These are phyloP conservation scores for Hypoxylon crocopeplum DNA, from an alignment of 495 filamentous ascomycete species.

Conservation along the genomic window DNA sequence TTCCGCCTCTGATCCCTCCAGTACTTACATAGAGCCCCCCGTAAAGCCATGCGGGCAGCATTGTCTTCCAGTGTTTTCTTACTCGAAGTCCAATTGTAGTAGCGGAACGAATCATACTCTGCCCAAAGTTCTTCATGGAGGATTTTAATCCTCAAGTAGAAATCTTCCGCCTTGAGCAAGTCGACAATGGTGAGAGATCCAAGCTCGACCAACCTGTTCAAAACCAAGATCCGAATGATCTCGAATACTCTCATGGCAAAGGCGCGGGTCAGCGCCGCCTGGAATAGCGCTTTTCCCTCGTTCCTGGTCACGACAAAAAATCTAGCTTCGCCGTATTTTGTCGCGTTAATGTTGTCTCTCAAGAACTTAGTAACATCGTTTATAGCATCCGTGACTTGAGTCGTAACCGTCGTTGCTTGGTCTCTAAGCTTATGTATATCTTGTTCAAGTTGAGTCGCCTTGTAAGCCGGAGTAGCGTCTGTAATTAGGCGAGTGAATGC, in stretches of 20 bases:
- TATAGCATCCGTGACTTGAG: too few species aligned
- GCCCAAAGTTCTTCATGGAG: conserved; percentile 20
- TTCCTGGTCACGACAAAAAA: not conserved
- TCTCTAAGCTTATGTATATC: too few species aligned
- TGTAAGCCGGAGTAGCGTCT: not conserved
- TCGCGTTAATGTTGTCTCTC: too few species aligned
- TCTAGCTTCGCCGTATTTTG: too few species aligned
- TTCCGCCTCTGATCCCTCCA: not conserved
- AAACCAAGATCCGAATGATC: not conserved
- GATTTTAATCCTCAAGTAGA: not conserved
- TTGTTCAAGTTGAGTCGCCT: too few species aligned
- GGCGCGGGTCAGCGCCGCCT: not conserved
- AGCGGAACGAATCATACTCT: conserved; percentile 26
- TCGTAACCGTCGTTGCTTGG: too few species aligned
- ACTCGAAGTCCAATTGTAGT: not conserved
- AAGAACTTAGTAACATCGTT: too few species aligned
- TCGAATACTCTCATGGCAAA: conserved; percentile 12
- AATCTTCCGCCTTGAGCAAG: conserved; percentile 5
- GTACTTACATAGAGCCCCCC: not conserved
- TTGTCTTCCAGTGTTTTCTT: not conserved
- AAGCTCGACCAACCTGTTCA: not conserved
- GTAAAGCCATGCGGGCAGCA: not conserved
- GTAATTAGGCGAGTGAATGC: not conserved
- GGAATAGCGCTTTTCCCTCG: not conserved
- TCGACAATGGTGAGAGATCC: not conserved